A percentile compares a stretch with the other conserved stretches of the same genome.
phyloP scores from a whole-genome alignment of 257 asterid genomes.

The Anisodus tanguticus region DNA sequence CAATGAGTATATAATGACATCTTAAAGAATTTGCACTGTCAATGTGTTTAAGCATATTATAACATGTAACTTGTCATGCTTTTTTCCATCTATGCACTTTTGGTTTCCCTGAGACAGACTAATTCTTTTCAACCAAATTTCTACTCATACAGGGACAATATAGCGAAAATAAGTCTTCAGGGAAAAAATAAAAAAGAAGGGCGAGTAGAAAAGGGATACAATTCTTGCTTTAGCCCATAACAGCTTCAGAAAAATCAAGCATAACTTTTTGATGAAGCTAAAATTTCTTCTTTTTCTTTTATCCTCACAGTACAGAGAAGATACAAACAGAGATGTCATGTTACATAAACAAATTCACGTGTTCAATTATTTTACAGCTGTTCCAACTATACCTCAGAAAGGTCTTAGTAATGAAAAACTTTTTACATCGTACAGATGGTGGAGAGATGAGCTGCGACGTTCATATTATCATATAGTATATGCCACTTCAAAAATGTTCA shows the following conservation, averaged over 20 bases:
- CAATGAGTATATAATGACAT: too few relatives aligned
- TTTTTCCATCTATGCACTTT: neutral
- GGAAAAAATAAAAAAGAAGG: neutral
- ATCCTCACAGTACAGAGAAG: slow-evolving; percentile 6
- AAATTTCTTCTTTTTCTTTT: neutral
- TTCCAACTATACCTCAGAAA: slow-evolving; percentile 27
- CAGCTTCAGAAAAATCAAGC: neutral
- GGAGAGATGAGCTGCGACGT: neutral
- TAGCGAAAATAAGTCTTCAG: too few relatives aligned
- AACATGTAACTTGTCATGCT: too few relatives aligned
- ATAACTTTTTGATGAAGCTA: neutral
- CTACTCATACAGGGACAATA: neutral
- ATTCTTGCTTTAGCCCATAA: neutral
- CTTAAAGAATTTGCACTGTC: too few relatives aligned
- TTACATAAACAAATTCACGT: neutral
- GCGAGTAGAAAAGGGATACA: neutral
- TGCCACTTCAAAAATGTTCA: slow-evolving; percentile 28
- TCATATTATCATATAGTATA: neutral
- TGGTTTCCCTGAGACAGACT: neutral
- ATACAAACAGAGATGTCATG: slow-evolving; percentile 2
- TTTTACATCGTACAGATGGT: slow-evolving; percentile 28
- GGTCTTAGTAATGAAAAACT: neutral
- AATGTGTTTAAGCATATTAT: too few relatives aligned
- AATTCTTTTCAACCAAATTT: too few relatives aligned
- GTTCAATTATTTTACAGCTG: slow-evolving; percentile 15